Percentiles rank a stretch among this genome's conserved stretches.
phyloP scores from a whole-genome alignment of 2,329 filamentous ascomycete species.

The Ascochyta clinopodiicola region DNA sequence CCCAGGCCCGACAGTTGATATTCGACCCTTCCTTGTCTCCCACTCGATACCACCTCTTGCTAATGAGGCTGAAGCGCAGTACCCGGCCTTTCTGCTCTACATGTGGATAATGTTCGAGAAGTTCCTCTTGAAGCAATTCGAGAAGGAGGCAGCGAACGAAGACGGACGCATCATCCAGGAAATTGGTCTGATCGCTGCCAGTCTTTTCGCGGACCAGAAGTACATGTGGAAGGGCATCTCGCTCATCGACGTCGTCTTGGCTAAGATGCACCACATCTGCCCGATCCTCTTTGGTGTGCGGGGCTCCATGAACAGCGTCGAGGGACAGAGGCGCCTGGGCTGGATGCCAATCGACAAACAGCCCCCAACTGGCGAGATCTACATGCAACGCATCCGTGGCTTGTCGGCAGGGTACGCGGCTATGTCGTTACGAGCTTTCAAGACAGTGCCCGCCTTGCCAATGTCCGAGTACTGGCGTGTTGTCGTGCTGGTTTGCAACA shows the following conservation, averaged over 20 bases:
- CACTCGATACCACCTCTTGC: slow-evolving; percentile 37
- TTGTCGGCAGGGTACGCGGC: slow-evolving; percentile 84
- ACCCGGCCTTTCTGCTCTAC: slow-evolving; percentile 65
- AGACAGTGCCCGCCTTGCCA: slow-evolving; percentile 75
- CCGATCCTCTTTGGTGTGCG: slow-evolving; percentile 85
- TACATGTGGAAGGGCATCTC: slow-evolving; percentile 72
- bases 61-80: slow-evolving; percentile 45
- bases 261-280: slow-evolving; percentile 81
- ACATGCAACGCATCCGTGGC: slow-evolving; percentile 83
- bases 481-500: slow-evolving; percentile 77
- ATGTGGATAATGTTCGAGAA: slow-evolving; percentile 80
- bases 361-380: slow-evolving; percentile 64
- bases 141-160: slow-evolving; percentile 47
- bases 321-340: slow-evolving; percentile 42
- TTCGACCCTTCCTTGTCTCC: slow-evolving; percentile 46
- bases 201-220: slow-evolving; percentile 73
- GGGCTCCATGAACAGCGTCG: slow-evolving; percentile 73
- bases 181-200: slow-evolving; percentile 76
- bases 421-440: slow-evolving; percentile 74
- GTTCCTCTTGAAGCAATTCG: slow-evolving; percentile 68
- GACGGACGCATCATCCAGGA: slow-evolving; percentile 67
- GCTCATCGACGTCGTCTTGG: slow-evolving; percentile 82
- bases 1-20: slow-evolving; percentile 42
- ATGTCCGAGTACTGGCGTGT: slow-evolving; percentile 82
- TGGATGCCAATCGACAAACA: slow-evolving; percentile 32